Conservation (phyloP, 2,329 filamentous ascomycete species). For the Orbilia blumenaviensis region DNA sequence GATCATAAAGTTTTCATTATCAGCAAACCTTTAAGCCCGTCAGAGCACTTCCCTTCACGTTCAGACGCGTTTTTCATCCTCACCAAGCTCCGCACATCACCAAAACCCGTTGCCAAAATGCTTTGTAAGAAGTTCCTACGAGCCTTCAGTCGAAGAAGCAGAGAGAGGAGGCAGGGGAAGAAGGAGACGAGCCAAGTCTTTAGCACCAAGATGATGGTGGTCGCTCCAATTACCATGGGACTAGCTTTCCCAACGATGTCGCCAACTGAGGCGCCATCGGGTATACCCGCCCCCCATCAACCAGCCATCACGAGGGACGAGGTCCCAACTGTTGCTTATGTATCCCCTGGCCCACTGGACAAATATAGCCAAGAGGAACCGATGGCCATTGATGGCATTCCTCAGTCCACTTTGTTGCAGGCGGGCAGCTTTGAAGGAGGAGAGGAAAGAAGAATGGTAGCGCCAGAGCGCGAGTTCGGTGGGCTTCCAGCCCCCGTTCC, state of each 20-base stretch:
- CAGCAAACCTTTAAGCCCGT: no score
- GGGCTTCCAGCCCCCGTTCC: background rate
- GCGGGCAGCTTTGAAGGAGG: no score
- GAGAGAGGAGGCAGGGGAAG: background rate
- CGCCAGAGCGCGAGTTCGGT: background rate
- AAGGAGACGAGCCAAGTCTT: background rate
- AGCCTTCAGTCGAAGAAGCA: background rate
- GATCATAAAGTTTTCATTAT: no score
- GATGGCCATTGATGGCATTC: background rate
- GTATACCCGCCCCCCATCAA: background rate
- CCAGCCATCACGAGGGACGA: background rate
- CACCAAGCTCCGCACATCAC: background rate
- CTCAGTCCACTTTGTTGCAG: no score
- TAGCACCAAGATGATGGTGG: background rate
- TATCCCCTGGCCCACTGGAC: background rate
- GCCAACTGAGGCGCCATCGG: background rate
- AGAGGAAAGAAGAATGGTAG: background rate
- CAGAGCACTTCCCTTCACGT: no score
- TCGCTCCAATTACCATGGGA: background rate
- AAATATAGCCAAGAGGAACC: slow-evolving; percentile 16
- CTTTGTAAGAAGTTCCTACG: background rate
- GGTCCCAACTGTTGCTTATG: background rate
- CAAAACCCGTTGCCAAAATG: background rate
- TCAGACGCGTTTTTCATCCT: no score
- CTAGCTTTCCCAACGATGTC: background rate